phyloP scores from a whole-genome alignment of 352 stramenopile genomes.

The Globisporangium perplexum region DNA sequence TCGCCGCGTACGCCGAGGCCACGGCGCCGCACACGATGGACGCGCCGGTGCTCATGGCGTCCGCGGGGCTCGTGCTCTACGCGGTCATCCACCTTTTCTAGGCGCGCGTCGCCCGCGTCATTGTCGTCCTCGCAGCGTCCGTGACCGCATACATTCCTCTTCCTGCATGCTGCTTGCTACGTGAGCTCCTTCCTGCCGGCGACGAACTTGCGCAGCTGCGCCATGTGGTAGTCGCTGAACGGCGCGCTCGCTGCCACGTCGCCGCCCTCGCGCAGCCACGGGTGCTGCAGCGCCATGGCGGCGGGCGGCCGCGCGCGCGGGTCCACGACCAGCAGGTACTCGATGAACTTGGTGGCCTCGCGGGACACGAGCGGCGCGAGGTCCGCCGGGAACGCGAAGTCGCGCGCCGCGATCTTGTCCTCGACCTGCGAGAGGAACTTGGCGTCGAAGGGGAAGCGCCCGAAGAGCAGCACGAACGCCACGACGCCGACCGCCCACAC shows the following conservation, averaged over 20 bases:
- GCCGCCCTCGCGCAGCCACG: conserved; percentile 54
- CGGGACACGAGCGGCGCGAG: conserved; percentile 45
- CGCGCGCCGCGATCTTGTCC: conserved; percentile 68
- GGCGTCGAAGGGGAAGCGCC: conserved; percentile 67
- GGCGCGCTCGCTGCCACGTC: conserved; percentile 14
- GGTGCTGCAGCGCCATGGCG: conserved; percentile 55
- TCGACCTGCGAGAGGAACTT: conserved; percentile 80
- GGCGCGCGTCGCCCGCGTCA: background rate
- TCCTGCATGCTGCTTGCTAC: background rate
- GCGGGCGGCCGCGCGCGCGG: conserved; percentile 54
- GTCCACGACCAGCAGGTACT: conserved; percentile 62
- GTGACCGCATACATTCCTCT: background rate
- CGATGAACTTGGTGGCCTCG: conserved; percentile 72
- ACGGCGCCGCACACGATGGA: conserved; percentile 86
- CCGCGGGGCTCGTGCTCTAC: conserved; percentile 75
- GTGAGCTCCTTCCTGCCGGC: conserved; percentile 32
- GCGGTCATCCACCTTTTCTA: conserved; percentile 73
- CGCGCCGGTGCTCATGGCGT: conserved; percentile 79
- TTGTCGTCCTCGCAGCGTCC: background rate
- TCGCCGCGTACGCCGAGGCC: conserved; percentile 77
- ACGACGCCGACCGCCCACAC: conserved; percentile 77
- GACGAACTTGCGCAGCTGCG: conserved; percentile 36
- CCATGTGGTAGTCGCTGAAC: conserved; percentile 47
- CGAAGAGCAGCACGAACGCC: conserved; percentile 71
- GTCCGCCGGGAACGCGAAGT: conserved; percentile 53